Percentiles rank a stretch among this genome's conserved stretches.
Conservation (phyloP, 352 stramenopile genomes). For the Phytophthora pistaciae region DNA sequence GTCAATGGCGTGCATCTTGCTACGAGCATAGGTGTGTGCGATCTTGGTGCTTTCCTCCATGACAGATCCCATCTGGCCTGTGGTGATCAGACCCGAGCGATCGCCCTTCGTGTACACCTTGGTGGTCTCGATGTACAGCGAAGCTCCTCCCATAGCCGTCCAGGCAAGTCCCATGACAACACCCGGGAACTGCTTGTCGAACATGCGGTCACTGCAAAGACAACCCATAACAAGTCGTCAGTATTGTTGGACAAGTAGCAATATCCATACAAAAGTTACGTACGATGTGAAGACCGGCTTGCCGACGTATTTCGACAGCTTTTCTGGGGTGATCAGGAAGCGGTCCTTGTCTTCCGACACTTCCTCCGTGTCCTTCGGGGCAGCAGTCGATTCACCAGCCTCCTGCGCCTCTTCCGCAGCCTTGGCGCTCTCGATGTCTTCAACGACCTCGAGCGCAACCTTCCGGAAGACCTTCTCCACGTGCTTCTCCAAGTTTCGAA, state of each 20-base stretch:
- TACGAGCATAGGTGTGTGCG: conserved; percentile 94
- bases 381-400: conserved; percentile 47
- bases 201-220: conserved; percentile 93
- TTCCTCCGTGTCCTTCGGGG: conserved; percentile 25
- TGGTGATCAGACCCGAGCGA: conserved; percentile 79
- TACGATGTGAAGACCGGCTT: conserved; percentile 97
- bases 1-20: conserved; percentile 76
- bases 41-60: conserved; percentile 99
- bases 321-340: conserved; percentile 94
- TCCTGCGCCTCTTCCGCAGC: conserved; percentile 39
- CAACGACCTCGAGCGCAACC: conserved; percentile 97
- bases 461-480: conserved; percentile 99
- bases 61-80: conserved; percentile 97
- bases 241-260: not conserved
- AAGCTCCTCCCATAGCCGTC: conserved; percentile 98
- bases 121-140: conserved; percentile 98
- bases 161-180: conserved; percentile 99
- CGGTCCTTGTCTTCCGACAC: conserved; percentile 51
- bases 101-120: conserved; percentile 76
- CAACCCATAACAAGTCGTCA: conserved; percentile 12
- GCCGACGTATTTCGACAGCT: conserved; percentile 98
- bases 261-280: conserved; percentile 21
- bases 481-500: conserved; percentile 98
- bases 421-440: conserved; percentile 70
- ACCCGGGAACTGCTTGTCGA: conserved; percentile 93